phyloP scores from a whole-genome alignment of 1,139 yeast species.

The Saccharomyces pastorianus region DNA sequence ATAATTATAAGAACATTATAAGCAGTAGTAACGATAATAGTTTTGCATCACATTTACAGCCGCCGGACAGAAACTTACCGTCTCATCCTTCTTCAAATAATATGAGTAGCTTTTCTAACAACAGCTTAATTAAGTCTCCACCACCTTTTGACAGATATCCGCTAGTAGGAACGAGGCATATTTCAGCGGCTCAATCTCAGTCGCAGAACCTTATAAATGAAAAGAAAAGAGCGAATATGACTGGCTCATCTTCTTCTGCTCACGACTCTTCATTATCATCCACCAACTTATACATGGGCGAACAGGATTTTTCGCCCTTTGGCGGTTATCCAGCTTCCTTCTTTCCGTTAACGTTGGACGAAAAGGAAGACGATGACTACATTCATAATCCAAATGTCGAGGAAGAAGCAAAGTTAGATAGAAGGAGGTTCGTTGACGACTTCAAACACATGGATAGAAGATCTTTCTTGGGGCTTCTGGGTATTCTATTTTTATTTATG shows the following conservation, averaged over 20 bases:
- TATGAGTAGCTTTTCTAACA: conserved; percentile 14
- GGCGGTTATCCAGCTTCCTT: conserved; percentile 91
- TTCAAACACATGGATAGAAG: conserved; percentile 52
- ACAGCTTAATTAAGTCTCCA: conserved; percentile 32
- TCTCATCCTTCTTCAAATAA: conserved; percentile 11
- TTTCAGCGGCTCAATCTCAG: conserved; percentile 32
- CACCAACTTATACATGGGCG: conserved; percentile 32
- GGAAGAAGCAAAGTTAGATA: conserved; percentile 71
- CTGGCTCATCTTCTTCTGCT: background rate
- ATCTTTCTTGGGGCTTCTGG: conserved; percentile 51
- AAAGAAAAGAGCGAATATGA: conserved; percentile 7
- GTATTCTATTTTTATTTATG: conserved; percentile 46
- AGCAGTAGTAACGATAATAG: background rate
- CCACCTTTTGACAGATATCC: conserved; percentile 53
- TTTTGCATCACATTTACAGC: background rate
- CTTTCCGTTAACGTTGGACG: conserved; percentile 79
- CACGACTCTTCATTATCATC: conserved; percentile 22
- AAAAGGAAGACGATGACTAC: conserved; percentile 86
- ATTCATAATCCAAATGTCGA: conserved; percentile 91
- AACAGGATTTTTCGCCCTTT: conserved; percentile 66
- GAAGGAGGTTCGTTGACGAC: conserved; percentile 51
- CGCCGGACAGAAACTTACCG: conserved; percentile 2
- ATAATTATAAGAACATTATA: background rate
- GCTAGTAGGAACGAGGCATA: conserved; percentile 42
- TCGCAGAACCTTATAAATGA: conserved; percentile 6